These are phyloP conservation scores for Ilex paraguariensis DNA, from an alignment of 305 asterid genomes.

Conservation along the genomic window DNA sequence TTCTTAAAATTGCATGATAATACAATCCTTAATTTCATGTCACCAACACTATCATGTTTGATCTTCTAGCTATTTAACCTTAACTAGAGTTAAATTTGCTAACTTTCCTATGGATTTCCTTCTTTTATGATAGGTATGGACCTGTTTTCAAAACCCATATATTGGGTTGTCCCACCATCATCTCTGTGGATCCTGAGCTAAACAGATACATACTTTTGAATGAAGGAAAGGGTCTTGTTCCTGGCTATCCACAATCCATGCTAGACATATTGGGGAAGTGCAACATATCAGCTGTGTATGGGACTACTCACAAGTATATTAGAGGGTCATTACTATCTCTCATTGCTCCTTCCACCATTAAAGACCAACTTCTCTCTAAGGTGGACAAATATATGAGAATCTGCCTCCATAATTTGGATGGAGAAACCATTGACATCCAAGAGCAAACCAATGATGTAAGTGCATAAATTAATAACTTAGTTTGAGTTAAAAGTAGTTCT, in stretches of 20 bases:
- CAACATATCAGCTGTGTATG: conserved; percentile 49
- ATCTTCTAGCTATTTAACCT: too few relatives aligned
- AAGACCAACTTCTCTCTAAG: conserved; percentile 33
- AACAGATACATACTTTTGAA: conserved; percentile 53
- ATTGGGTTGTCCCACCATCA: conserved; percentile 55
- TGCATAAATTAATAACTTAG: neutral
- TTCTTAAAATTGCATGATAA: too few relatives aligned
- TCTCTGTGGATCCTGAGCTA: conserved; percentile 65
- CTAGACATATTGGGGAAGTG: conserved; percentile 46
- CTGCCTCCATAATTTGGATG: conserved; percentile 43
- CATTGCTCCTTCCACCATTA: conserved; percentile 37
- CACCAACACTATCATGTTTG: too few relatives aligned
- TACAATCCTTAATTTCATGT: too few relatives aligned
- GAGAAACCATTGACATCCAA: conserved; percentile 44
- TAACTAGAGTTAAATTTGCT: too few relatives aligned
- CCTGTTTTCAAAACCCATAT: conserved; percentile 58
- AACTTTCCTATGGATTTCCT: too few relatives aligned
- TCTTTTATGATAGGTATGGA: conserved; percentile 40
- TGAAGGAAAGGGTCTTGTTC: conserved; percentile 60
- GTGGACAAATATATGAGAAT: conserved; percentile 28
- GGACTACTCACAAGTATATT: conserved; percentile 35
- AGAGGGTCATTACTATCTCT: conserved; percentile 49
- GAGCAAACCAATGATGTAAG: conserved; percentile 48
- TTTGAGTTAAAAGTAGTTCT: too few relatives aligned
- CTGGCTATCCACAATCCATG: conserved; percentile 70